Percentiles rank a stretch among this genome's conserved stretches.
Evolutionary conservation across 495 filamentous ascomycete species (phyloP).

Genomic region (Talaromyces nanjingensis): DNA sequence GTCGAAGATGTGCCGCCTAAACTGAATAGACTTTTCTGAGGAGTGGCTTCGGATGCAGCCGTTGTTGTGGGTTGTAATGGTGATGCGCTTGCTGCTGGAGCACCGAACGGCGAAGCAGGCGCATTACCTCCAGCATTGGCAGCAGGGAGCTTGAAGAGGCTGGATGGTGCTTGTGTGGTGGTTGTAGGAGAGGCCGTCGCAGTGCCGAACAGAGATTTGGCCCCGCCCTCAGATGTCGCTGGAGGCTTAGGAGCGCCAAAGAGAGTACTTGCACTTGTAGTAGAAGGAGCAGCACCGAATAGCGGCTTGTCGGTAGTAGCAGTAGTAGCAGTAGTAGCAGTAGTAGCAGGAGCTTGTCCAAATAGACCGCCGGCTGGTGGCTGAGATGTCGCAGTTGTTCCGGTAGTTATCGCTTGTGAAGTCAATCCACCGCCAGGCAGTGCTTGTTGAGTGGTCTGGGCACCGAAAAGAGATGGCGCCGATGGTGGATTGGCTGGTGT

Average conservation of each 20-base stretch:
- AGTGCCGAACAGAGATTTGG: constrained; percentile 25
- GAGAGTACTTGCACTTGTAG: constrained; percentile 14
- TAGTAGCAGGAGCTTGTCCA: not conserved
- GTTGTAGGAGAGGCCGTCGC: constrained; percentile 15
- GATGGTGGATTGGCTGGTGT: constrained; percentile 56
- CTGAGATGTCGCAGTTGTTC: constrained; percentile 15
- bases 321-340: not conserved
- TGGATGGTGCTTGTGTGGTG: constrained; percentile 22
- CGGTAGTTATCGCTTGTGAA: constrained; percentile 7
- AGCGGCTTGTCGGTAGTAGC: constrained; percentile 1
- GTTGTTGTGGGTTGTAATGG: constrained; percentile 22
- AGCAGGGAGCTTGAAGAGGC: constrained; percentile 30
- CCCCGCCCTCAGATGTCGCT: constrained; percentile 18
- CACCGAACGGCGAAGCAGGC: constrained; percentile 21
- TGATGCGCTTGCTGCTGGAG: constrained; percentile 16
- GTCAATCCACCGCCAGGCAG: constrained; percentile 10
- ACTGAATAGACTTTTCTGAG: constrained; percentile 36
- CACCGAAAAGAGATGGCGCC: constrained; percentile 22
- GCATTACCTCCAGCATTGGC: constrained; percentile 21
- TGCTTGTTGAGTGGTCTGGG: constrained; percentile 25
- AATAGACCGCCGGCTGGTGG: constrained; percentile 4
- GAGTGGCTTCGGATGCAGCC: constrained; percentile 26
- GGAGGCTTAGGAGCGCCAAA: constrained; percentile 39
- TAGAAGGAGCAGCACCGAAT: constrained; percentile 10
- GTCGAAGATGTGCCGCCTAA: constrained; percentile 29